Conservation (phyloP, 2,329 filamentous ascomycete species). For the Pseudonectria foliicola region DNA sequence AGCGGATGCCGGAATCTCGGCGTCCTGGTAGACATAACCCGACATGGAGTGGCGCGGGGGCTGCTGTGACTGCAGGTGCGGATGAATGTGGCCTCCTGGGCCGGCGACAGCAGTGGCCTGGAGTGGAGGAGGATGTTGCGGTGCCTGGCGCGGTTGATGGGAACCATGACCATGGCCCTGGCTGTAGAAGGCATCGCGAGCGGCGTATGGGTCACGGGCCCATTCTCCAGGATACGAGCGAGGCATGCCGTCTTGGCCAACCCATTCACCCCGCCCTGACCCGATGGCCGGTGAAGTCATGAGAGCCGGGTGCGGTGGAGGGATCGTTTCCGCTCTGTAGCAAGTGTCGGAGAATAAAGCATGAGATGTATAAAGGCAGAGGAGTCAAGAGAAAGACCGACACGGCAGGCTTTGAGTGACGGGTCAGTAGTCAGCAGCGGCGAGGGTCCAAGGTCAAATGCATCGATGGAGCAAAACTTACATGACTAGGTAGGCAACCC, state of each 20-base stretch:
- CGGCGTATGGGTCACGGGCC: slow-evolving; percentile 12
- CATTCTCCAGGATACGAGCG: slow-evolving; percentile 15
- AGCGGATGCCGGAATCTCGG: slow-evolving; percentile 8
- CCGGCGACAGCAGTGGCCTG: slow-evolving; percentile 15
- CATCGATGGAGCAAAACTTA: slow-evolving; percentile 19
- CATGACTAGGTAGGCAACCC: slow-evolving; percentile 11
- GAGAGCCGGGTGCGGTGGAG: slow-evolving; percentile 6
- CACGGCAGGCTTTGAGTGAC: slow-evolving; percentile 10
- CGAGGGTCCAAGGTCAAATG: slow-evolving; percentile 10
- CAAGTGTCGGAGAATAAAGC: too few relatives aligned
- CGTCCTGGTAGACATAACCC: slow-evolving; percentile 8
- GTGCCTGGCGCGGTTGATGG: slow-evolving; percentile 20
- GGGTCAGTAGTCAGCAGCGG: slow-evolving; percentile 13
- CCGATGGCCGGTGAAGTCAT: slow-evolving; percentile 17
- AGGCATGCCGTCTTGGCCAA: slow-evolving; percentile 16
- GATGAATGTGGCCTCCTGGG: slow-evolving; percentile 8
- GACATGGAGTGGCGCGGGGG: slow-evolving; percentile 6
- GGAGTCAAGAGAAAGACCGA: slow-evolving; percentile 7
- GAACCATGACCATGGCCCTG: slow-evolving; percentile 22
- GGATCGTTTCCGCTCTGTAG: slow-evolving; percentile 7
- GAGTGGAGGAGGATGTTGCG: slow-evolving; percentile 21
- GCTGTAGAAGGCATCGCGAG: slow-evolving; percentile 17
- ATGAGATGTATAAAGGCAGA: slow-evolving; percentile 5
- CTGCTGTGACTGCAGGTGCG: slow-evolving; percentile 9
- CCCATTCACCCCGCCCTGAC: slow-evolving; percentile 10